Evolutionary conservation across 805 yeast genomes (phyloP).

Genomic region (Monosporozyma siamensis): DNA sequence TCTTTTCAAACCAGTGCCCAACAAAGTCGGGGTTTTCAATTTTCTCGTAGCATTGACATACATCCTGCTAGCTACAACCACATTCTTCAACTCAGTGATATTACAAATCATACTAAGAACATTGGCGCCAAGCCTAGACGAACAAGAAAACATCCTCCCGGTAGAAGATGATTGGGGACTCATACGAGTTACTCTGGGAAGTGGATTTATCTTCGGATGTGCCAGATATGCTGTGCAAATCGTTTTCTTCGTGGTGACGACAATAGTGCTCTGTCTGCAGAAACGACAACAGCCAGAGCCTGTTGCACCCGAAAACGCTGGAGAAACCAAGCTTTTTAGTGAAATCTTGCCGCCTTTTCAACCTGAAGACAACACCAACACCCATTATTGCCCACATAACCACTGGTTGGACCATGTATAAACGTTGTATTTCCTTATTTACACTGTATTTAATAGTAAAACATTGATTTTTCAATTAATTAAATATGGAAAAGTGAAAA

Average conservation of each 20-base stretch:
- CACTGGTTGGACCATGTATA: not conserved
- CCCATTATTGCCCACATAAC: not conserved
- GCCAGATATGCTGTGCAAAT: conserved; percentile 13
- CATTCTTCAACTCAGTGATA: conserved; percentile 8
- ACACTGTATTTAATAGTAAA: too few species aligned
- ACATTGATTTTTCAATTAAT: too few species aligned
- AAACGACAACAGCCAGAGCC: conserved; percentile 7
- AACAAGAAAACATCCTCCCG: not conserved
- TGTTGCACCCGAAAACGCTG: not conserved
- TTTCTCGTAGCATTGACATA: not conserved
- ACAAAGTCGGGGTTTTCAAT: not conserved
- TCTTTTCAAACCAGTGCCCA: not conserved
- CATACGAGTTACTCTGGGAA: conserved; percentile 13
- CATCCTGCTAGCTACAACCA: conserved; percentile 7
- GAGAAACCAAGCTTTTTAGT: not conserved
- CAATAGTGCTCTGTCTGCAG: conserved; percentile 7
- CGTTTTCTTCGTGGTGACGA: conserved; percentile 7
- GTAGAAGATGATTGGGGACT: conserved; percentile 13
- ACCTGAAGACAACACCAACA: not conserved
- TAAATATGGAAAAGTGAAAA: too few species aligned
- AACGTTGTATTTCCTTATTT: too few species aligned
- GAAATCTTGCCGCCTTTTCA: not conserved
- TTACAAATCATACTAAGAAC: conserved; percentile 12
- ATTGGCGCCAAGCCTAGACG: conserved; percentile 11
- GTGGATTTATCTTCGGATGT: conserved; percentile 16